These are phyloP conservation scores for Melocanna baccifera DNA, from an alignment of 176 grass and related monocot species.

Conservation along the genomic window DNA sequence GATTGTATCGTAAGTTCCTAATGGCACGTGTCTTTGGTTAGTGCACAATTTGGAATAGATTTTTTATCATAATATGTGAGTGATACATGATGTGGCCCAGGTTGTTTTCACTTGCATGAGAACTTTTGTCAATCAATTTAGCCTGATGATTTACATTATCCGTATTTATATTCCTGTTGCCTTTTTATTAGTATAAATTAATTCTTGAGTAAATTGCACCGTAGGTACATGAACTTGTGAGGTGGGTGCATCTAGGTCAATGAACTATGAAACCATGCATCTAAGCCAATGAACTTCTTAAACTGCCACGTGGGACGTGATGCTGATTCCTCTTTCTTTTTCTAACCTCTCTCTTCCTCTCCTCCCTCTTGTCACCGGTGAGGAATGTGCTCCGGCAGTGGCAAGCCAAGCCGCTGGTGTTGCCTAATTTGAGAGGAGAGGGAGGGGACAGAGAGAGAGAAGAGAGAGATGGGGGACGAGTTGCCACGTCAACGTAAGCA, in stretches of 20 bases:
- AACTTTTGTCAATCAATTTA: background rate
- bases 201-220: background rate
- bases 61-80: background rate
- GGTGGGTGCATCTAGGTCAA: background rate
- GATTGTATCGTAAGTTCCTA: background rate
- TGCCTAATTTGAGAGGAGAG: background rate
- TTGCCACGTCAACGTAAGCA: background rate
- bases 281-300: background rate
- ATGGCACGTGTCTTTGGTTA: background rate
- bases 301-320: background rate
- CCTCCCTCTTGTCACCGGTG: background rate
- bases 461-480: background rate
- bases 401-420: background rate
- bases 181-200: background rate
- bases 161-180: background rate
- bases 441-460: background rate
- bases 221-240: background rate
- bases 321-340: background rate
- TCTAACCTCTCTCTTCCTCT: background rate
- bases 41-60: background rate
- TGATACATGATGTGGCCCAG: background rate
- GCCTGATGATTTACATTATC: background rate
- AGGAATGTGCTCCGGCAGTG: background rate
- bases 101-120: background rate
- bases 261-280: background rate